Evolutionary conservation across 1,284 basidiomycete species (phyloP), one percentile per base, ranked within the genome.

Genomic region (Rhizoctonia solani): DNA sequence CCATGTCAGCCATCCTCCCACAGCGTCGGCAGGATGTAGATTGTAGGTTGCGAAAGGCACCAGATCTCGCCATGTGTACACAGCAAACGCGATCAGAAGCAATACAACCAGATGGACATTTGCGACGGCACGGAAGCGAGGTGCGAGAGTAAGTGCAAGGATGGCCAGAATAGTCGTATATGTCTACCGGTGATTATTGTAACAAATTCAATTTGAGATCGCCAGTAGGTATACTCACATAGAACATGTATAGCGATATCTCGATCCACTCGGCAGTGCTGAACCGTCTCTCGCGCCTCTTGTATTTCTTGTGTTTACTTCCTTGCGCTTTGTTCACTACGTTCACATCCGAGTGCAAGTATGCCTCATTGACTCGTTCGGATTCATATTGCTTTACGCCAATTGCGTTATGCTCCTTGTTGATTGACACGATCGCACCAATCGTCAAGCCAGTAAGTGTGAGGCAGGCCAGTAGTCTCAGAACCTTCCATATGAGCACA

Each of bases 1-100:
- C 72, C 72, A 73, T 11, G 69, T 54, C 14, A 72, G 30, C 69
- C 71, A 69, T 9, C 69, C 68, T 27, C 54, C 44, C 1, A 54
- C 44, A 3, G 6, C 37, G 56, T 71, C 70, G 21, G 50, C 53
- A 5, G 71, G 69, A 16, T 46, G 44, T 16, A 30, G 23, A 13
- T 32, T 29, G 52, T 69, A 70, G 1, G 68, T 72, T 4, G 69
- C 66, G 9, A 71, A 52, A 4, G 72, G 72, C 5, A 66, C 34
- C 4, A 73, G 16, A 27, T 72, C 66, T 5, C 69, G 71, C 46
- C 68, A 70, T 2, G 61, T 30, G 37, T 44, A 69, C 8, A 72
- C 54, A 5, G 29, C 55, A 53, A 69, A 68, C 3, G 67, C 68
- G 11, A 69, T 30, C 19, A 72, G 58, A 1, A 72, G 59, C 16